Base-by-base conservation (phyloP, 2,329 filamentous ascomycete genomes). In the Canariomyces notabilis region DNA sequence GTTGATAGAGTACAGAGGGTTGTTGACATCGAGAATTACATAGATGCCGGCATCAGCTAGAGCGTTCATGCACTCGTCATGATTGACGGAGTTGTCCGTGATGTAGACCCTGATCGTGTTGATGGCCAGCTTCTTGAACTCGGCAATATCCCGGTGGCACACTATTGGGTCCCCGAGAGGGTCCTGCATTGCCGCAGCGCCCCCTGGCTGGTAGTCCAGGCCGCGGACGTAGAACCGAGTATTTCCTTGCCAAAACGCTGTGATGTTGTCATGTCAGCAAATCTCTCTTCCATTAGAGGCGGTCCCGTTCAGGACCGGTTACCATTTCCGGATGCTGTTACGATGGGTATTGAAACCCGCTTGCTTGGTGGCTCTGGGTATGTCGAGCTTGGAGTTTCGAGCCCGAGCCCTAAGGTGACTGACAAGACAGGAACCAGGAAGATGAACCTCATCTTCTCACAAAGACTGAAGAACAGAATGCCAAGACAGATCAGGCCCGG, bases 51-150 rank as follows among this genome's bases (percentile, higher is more conserved):
- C 89, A 60, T 86, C 85, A 42, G 81, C 83, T 51, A 95, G 76
- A 37, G 78, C 75, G 50, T 76, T 72, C 90, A 96, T 96, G 75
- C 90, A 96, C 52, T 81, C 77, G 59, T 90, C 83, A 70, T 96
- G 90, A 66, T 84, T 70, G 58, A 75, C 71, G 41, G 82, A 83
- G 77, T 95, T 95, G 74, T 96, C 90, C 57, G 94, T 83, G 14
- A 85, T 89, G 77, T 95, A 96, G 52, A 95, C 86, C 67, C 90
- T 89, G 63, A 96, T 76, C 20, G 89, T 89, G 75, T 96, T 96
- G 70, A 95, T 73, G 39, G 89, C 89, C 41, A 96, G 76, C 56
- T 89, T 79, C 73, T 87, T 79, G 80, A 95, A 95, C 64, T 88
- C 75, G 42, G 71, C 69, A 58, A 95, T 85, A 62, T 95, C 89